These are phyloP conservation scores for Botryosphaeria dothidea DNA, from an alignment of 2,329 filamentous ascomycete genomes.

Conservation along the genomic window DNA sequence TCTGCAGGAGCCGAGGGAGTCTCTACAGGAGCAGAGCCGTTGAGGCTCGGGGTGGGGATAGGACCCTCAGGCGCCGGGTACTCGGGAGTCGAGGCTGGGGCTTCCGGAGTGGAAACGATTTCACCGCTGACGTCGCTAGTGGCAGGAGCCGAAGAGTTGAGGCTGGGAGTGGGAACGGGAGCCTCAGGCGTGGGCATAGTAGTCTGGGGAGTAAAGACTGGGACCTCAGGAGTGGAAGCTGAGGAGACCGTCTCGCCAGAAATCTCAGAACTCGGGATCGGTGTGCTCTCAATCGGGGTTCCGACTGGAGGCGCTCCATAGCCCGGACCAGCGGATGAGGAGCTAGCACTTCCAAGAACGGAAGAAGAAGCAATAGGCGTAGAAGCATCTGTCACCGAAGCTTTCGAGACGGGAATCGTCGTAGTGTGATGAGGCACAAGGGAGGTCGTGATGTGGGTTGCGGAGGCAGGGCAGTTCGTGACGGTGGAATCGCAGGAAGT, in stretches of 20 bases:
- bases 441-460: background rate
- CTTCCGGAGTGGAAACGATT: background rate
- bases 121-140: background rate
- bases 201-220: background rate
- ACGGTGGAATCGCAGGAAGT: constrained; percentile 7
- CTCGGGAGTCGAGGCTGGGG: background rate
- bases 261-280: background rate
- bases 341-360: background rate
- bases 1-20: background rate
- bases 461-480: constrained; percentile 24
- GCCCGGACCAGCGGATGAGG: constrained; percentile 9
- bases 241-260: constrained; percentile 7
- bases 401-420: constrained; percentile 2
- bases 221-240: background rate
- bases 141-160: background rate
- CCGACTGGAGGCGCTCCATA: background rate
- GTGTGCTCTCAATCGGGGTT: background rate
- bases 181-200: background rate
- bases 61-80: background rate
- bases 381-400: constrained; percentile 8
- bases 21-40: background rate
- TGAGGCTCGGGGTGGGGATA: background rate
- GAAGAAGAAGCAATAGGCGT: background rate
- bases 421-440: constrained; percentile 11
- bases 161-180: background rate